Base-by-base conservation (phyloP, 1,139 yeast genomes). In the Zhuliangozyma parablackwelliae region DNA sequence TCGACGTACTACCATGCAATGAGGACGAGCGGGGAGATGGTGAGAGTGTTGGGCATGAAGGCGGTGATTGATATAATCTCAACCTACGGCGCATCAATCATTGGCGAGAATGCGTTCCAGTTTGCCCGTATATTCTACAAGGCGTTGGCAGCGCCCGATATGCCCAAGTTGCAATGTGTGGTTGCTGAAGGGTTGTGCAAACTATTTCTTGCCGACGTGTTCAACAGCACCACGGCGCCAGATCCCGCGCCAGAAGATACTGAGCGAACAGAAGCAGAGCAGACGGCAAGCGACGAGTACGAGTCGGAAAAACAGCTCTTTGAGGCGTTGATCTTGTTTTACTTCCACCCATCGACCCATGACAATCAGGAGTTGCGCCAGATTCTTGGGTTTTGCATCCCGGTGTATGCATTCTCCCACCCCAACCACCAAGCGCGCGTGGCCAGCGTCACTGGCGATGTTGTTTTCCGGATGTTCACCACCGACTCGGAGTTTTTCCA, bases 161-260 rank as follows among this genome's bases (percentile, higher is more conserved):
- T 76, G 50, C 84, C 85, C 0, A 77, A 75, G 30, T 70, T 88
- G 21, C 96, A 87, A 55, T 81, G 92, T 1, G 69, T 79, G 1
- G 86, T 92, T 6, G 96, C 94, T 0, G 95, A 87, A 52, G 95
- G 96, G 0, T 65, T 90, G 23, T 86, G 92, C 52, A 90, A 92
- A 59, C 64, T 92, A 36, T 78, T 83, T 49, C 67, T 92, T 37
- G 87, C 92, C 10, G 95, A 86, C 46, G 75, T 86, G 21, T 72
- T 89, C 42, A 40, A 40, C 33, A 33, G 39, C n/a, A 28, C 28
- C 9, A 23, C 24, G 9, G 10, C 9, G 9, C 7, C 9, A 3
- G 24, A 23, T 9, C 16, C 16, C 16, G 16, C 16, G 16, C 16
- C 16, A 29, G 46, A 43, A 20, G 42, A 39, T 11, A 54, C 46